These are phyloP conservation scores for Chlorella sorokiniana DNA, from an alignment of 139 green algal genomes.

Conservation along the genomic window DNA sequence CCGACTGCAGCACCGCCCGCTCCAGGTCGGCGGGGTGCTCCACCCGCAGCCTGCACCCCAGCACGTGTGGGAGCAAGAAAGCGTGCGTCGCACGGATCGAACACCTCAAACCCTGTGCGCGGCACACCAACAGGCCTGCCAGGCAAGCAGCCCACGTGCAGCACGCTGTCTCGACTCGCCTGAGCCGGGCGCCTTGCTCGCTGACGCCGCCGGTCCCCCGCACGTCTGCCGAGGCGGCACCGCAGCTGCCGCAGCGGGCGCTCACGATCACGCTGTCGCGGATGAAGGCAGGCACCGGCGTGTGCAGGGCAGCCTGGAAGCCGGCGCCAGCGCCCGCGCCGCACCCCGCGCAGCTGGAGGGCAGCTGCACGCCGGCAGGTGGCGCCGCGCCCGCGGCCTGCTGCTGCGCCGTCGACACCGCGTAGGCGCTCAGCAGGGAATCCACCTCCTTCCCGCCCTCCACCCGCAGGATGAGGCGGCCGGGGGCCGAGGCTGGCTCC, in stretches of 20 bases:
- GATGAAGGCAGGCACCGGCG: conserved; percentile 64
- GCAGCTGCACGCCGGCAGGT: not conserved
- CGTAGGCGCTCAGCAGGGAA: not conserved
- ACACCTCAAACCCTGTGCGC: too few species aligned
- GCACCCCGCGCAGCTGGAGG: conserved; percentile 50
- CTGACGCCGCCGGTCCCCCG: conserved; percentile 40
- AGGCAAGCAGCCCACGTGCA: not conserved
- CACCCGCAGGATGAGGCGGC: conserved; percentile 14
- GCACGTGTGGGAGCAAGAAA: not conserved
- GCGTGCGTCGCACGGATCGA: not conserved
- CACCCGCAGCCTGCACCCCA: conserved; percentile 23
- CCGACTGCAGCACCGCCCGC: conserved; percentile 74
- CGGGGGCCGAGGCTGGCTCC: conserved; percentile 2
- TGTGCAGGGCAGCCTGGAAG: conserved; percentile 55
- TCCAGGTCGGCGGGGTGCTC: conserved; percentile 48
- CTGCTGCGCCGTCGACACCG: not conserved
- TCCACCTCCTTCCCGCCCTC: conserved; percentile 9
- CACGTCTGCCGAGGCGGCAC: conserved; percentile 46
- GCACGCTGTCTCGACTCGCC: conserved; percentile 20
- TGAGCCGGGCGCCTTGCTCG: not conserved
- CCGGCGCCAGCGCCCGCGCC: conserved; percentile 15
- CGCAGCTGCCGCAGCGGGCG: conserved; percentile 52
- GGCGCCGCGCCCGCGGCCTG: not conserved
- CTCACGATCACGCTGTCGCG: conserved; percentile 69
- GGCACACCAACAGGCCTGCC: too few species aligned